phyloP scores from a whole-genome alignment of 2,329 filamentous ascomycete species.

The Aureobasidium melanogenum region DNA sequence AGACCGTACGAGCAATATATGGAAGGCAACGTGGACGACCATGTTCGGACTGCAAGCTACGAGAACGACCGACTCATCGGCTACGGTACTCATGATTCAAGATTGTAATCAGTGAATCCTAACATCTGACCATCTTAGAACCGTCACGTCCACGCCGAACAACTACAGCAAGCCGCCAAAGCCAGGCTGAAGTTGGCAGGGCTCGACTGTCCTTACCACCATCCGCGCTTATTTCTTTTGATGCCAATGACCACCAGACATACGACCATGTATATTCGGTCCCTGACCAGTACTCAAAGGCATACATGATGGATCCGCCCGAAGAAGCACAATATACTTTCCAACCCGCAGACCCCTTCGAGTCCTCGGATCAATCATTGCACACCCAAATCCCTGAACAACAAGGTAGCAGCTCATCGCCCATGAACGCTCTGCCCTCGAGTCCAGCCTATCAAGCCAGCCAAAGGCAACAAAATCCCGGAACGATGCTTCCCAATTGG shows the following conservation, averaged over 20 bases:
- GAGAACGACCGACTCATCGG: neutral
- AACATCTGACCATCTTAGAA: neutral
- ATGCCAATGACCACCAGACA: neutral
- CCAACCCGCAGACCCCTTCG: neutral
- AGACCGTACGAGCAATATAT: neutral
- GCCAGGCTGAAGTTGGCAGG: constrained; percentile 26
- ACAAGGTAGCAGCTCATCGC: neutral
- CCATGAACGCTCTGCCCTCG: constrained; percentile 18
- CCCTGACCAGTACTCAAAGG: neutral
- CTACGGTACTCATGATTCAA: constrained; percentile 10
- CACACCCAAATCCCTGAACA: neutral
- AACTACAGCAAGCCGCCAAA: constrained; percentile 21
- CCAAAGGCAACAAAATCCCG: constrained; percentile 20
- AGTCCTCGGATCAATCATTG: too few relatives aligned
- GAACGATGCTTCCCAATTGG: neutral
- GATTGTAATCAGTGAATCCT: neutral
- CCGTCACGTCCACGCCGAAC: neutral
- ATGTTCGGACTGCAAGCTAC: neutral
- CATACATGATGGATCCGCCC: neutral
- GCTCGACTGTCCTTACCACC: constrained; percentile 30
- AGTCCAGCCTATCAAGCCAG: constrained; percentile 33
- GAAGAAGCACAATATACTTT: neutral
- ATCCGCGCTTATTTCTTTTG: neutral
- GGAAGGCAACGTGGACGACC: neutral
- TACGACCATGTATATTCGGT: neutral